Evolutionary conservation across 2,329 filamentous ascomycete species (phyloP), one percentile per base, ranked within the genome.

Genomic region (Fusarium albidum): DNA sequence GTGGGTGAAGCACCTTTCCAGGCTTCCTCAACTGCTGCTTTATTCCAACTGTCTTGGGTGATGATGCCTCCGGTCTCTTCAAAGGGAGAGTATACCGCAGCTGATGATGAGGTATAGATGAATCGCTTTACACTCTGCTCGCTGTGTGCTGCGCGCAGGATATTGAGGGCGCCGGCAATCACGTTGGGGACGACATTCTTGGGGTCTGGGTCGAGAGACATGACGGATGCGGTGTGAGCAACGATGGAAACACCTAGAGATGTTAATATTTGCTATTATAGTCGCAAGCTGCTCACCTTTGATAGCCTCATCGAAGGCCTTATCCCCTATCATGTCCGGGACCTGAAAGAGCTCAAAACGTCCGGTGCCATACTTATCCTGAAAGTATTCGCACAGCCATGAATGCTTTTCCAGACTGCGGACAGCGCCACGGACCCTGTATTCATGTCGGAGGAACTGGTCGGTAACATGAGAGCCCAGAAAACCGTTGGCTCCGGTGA

Each of bases 351-450:
- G 28, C 27, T 73, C 68, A 27, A 77, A 72, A 4, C 55, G 56
- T 15, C 68, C 72, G 0, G 35, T 14, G 9, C 69, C 71, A 48
- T 72, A 69, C 12, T 64, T 63, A 14, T 69, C 54, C n/a, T 69
- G 67, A 25, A 71, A 70, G 5, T 66, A 43, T 1, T 61, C 50
- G 4, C 26, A 38, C 8, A 72, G 21, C 69, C 73, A 75, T 6
- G 62, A 49, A 40, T 63, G 66, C 52, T 72, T 75, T 11, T 63
- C 55, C 0, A 55, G 26, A 49, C 67, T 58, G 8, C 77, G 74
- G 14, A 73, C 72, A 2, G 75, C 77, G 2, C 77, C 77, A 14
- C 75, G 73, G 12, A 80, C 77, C 9, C 67, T 68, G 56, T 75
- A 79, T 12, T 76, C 76, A 2, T 61, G 53, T 1, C 55, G 33